These are phyloP conservation scores for Sugiyamaella neomexicana DNA, from an alignment of 1,139 yeast species.

Conservation along the genomic window DNA sequence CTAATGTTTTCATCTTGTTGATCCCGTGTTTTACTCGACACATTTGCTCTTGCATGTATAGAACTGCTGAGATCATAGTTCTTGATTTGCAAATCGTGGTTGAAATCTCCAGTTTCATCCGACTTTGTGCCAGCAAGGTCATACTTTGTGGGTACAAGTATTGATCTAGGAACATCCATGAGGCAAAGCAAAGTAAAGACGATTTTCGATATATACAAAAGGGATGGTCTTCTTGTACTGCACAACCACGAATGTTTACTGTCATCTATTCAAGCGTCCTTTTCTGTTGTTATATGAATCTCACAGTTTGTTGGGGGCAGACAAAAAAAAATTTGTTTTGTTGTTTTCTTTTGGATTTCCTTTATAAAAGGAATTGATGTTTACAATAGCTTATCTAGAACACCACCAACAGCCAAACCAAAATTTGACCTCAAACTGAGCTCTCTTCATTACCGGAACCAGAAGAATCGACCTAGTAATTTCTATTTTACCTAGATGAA, in stretches of 20 bases:
- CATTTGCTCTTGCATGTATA: not conserved
- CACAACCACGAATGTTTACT: not conserved
- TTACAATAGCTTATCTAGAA: not conserved
- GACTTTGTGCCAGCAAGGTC: conserved; percentile 8
- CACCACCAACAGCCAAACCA: not conserved
- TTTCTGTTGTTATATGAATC: not conserved
- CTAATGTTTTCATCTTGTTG: not conserved
- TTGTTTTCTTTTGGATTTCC: not conserved
- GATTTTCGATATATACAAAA: not conserved
- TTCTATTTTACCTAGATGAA: not conserved
- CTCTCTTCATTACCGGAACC: not conserved
- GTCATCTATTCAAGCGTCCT: not conserved
- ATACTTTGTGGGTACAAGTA: conserved; percentile 10
- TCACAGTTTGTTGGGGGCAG: not conserved
- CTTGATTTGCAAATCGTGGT: conserved; percentile 1
- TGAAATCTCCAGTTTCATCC: not conserved
- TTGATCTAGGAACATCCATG: conserved; percentile 15
- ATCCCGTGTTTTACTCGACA: not conserved
- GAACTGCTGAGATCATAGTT: conserved; percentile 12
- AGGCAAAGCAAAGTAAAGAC: not conserved
- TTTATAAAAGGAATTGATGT: not conserved
- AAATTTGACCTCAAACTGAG: not conserved
- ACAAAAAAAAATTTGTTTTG: too few relatives aligned
- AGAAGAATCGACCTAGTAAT: not conserved
- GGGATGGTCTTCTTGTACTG: not conserved